Base-by-base conservation (phyloP, 371 early-diverging fungal species). In the Coemansia sp. region DNA sequence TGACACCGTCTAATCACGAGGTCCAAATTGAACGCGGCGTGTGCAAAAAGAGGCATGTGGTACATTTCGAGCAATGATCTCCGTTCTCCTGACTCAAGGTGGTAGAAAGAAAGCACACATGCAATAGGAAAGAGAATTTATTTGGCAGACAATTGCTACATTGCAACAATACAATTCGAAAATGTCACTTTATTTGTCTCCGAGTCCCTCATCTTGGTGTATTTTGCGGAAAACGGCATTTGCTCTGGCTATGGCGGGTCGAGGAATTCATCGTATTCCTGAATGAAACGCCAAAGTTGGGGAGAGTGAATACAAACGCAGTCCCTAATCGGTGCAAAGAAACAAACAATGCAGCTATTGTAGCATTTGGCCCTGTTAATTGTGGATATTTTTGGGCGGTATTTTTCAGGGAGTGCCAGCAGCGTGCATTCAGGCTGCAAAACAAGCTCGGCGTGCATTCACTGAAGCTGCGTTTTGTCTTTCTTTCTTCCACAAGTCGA, bases 371-470 rank as follows among this genome's bases (percentile, higher is more conserved):
- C 61, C 44, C 44, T 61, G 23, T 2, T 23, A 26, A 61, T 61
- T 61, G 61, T 46, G 48, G 61, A 61, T 2, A 48, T 54, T 5
- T 28, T n/a, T 55, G n/a, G 6, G 17, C 56, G 32, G 56, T 28
- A 36, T 21, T 56, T 56, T 61, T 28, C 58, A 56, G 56, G 56
- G 56, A 56, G 56, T 15, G 36, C 17, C 56, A 17, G n/a, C 17
- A 29, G 28, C 56, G 19, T 56, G 56, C 56, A 56, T 56, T 29
- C 32, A 15, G 56, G 56, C 56, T 56, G 56, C 56, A 56, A 28
- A 7, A 56, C 56, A 32, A 29, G 56, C 17, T 56, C 15, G 56
- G 19, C 17, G n/a, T 28, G 56, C 56, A 56, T 32, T 32, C 32
- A 6, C 32, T 32, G 32, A 56, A n/a, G 17, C 32, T 7, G 3